phyloP scores from a whole-genome alignment of 2,329 filamentous ascomycete species.

The Diaporthe nobilis region DNA sequence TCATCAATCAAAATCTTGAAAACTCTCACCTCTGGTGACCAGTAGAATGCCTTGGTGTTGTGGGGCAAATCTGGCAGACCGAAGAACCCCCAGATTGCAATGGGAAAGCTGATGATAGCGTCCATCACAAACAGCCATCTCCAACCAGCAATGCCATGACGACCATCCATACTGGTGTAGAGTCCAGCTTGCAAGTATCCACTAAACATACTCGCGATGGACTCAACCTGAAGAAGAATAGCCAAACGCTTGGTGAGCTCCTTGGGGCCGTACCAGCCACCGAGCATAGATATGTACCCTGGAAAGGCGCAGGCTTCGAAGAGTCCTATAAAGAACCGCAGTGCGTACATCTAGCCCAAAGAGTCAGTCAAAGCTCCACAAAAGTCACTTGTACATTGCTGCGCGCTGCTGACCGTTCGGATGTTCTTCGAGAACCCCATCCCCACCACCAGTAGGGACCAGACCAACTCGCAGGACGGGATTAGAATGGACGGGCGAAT shows the following conservation, averaged over 20 bases:
- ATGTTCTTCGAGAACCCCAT: background rate
- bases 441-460: background rate
- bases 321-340: background rate
- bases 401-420: background rate
- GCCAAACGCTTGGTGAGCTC: slow-evolving; percentile 1
- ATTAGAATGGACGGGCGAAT: background rate
- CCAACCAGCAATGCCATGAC: slow-evolving; percentile 23
- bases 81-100: slow-evolving; percentile 23
- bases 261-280: slow-evolving; percentile 3
- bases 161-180: slow-evolving; percentile 1
- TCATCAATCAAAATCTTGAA: too few relatives aligned
- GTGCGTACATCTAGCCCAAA: background rate
- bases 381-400: fast-evolving
- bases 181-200: background rate
- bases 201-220: background rate
- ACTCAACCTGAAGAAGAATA: slow-evolving; percentile 2
- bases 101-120: slow-evolving; percentile 9
- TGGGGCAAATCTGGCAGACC: slow-evolving; percentile 28
- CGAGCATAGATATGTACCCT: background rate
- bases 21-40: background rate
- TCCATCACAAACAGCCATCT: slow-evolving; percentile 35
- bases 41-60: background rate
- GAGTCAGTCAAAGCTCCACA: background rate
- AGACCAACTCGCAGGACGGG: background rate
- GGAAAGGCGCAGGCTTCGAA: background rate